Evolutionary conservation across 495 filamentous ascomycete species (phyloP).

Genomic region (Gamarada debralockiae): DNA sequence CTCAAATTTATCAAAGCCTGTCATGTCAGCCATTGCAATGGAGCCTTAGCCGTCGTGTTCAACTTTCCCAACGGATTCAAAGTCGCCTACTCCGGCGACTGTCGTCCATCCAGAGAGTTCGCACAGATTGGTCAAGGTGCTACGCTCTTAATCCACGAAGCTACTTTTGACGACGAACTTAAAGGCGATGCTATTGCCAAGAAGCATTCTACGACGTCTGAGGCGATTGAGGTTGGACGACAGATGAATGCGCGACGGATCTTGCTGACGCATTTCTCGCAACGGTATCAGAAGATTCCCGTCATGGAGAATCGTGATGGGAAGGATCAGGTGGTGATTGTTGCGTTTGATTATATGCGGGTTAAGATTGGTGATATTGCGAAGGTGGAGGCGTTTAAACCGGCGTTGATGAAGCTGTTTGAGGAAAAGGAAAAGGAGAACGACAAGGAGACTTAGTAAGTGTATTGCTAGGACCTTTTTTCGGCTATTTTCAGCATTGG

Average conservation of each 20-base stretch:
- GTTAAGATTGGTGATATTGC: constrained; percentile 77
- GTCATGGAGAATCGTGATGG: constrained; percentile 36
- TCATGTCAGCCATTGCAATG: constrained; percentile 70
- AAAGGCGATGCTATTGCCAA: constrained; percentile 75
- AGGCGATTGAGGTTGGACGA: constrained; percentile 75
- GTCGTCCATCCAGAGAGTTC: constrained; percentile 70
- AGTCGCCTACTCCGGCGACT: constrained; percentile 89
- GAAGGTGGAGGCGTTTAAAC: constrained; percentile 67
- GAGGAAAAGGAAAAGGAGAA: constrained; percentile 29
- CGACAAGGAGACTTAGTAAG: too few relatives aligned
- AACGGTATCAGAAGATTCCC: constrained; percentile 89
- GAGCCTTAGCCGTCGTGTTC: constrained; percentile 70
- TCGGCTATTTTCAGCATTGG: too few relatives aligned
- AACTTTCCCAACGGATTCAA: constrained; percentile 80
- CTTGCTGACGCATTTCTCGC: constrained; percentile 89
- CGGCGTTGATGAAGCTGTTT: constrained; percentile 67
- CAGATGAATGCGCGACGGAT: constrained; percentile 73
- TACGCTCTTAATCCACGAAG: constrained; percentile 89
- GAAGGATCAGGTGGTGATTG: constrained; percentile 52
- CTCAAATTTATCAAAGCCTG: constrained; percentile 53
- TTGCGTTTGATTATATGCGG: constrained; percentile 90
- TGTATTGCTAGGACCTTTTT: too few relatives aligned
- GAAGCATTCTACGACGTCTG: constrained; percentile 80
- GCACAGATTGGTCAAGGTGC: constrained; percentile 65
- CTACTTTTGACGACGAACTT: constrained; percentile 89